These are phyloP conservation scores for Hebeloma cylindrosporum DNA, from an alignment of 768 basidiomycete species.

Conservation along the genomic window DNA sequence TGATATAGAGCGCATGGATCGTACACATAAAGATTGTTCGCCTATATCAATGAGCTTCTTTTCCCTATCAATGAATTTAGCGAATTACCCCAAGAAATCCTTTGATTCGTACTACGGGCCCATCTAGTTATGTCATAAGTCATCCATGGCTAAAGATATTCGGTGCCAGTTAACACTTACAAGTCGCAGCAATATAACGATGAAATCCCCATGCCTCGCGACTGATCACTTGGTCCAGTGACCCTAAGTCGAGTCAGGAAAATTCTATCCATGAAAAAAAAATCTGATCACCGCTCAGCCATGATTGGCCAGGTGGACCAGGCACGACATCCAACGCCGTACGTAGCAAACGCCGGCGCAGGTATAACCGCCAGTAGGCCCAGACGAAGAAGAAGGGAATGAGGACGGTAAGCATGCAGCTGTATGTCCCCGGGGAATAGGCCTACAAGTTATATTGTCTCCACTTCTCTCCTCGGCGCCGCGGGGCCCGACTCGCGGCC, in stretches of 20 bases:
- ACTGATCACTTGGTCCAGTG: constrained; percentile 10
- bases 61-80: neutral
- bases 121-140: constrained; percentile 27
- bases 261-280: too few relatives aligned
- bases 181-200: constrained; percentile 5
- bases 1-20: constrained; percentile 48
- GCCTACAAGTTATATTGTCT: too few relatives aligned
- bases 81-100: constrained; percentile 33
- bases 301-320: constrained; percentile 35
- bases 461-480: too few relatives aligned
- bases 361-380: constrained; percentile 13
- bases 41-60: constrained; percentile 14
- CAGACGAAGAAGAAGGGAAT: too few relatives aligned
- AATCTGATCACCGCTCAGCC: constrained; percentile 33
- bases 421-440: too few relatives aligned
- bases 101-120: constrained; percentile 30
- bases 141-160: neutral
- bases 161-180: constrained; percentile 3
- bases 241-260: constrained; percentile 5
- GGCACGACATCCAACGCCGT: constrained; percentile 36
- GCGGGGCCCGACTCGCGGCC: too few relatives aligned
- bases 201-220: constrained; percentile 14
- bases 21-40: constrained; percentile 37
- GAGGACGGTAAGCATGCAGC: too few relatives aligned
- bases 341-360: constrained; percentile 8